A percentile compares a stretch with the other conserved stretches of the same genome.
Conservation (phyloP, 2,329 filamentous ascomycete genomes). For the Bipolaris cookei region DNA sequence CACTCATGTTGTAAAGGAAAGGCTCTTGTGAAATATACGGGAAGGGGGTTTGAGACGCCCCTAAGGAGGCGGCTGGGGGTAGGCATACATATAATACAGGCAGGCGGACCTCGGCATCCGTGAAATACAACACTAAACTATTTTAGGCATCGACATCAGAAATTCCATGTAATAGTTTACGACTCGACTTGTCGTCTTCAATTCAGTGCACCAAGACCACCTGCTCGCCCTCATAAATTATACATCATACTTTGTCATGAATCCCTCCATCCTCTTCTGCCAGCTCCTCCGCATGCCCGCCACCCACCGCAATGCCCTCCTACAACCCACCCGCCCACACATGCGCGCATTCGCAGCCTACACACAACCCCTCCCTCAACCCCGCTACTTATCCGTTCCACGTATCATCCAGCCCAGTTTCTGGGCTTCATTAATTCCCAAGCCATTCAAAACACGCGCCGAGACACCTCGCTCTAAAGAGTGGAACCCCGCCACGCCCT, state of each 20-base stretch:
- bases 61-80: background rate
- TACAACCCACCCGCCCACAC: conserved; percentile 26
- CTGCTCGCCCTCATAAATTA: background rate
- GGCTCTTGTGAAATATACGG: background rate
- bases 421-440: conserved; percentile 49
- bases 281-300: conserved; percentile 39
- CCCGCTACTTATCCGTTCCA: conserved; percentile 39
- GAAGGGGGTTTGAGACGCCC: background rate
- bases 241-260: conserved; percentile 25
- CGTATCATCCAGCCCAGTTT: conserved; percentile 47
- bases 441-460: conserved; percentile 28
- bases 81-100: background rate
- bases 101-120: background rate
- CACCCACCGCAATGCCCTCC: conserved; percentile 26
- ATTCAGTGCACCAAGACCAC: background rate
- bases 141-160: conserved; percentile 1
- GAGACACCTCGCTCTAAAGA: conserved; percentile 35
- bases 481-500: conserved; percentile 67
- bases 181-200: background rate
- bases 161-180: conserved; percentile 1
- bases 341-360: conserved; percentile 32
- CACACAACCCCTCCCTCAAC: conserved; percentile 20
- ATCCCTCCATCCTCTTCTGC: conserved; percentile 30
- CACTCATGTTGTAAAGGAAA: background rate
- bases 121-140: conserved; percentile 1